These are phyloP conservation scores for Fusarium aywerte DNA, from an alignment of 2,329 filamentous ascomycete genomes.

Conservation along the genomic window DNA sequence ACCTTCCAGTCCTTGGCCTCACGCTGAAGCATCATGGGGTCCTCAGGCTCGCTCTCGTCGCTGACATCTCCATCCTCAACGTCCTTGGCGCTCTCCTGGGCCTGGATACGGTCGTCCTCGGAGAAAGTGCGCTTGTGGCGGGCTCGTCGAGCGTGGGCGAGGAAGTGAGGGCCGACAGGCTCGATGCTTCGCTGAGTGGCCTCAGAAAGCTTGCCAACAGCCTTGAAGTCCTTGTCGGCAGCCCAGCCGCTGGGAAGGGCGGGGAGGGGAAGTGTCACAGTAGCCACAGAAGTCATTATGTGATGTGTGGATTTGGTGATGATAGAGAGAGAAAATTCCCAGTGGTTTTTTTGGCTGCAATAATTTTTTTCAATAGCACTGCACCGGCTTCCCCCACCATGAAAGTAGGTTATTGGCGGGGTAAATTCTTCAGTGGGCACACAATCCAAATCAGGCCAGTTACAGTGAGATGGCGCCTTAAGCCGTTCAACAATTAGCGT, in stretches of 20 bases:
- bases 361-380: conserved; percentile 33
- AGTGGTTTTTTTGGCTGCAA: conserved; percentile 29
- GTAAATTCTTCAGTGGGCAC: conserved; percentile 29
- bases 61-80: conserved; percentile 89
- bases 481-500: neutral
- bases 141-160: conserved; percentile 94
- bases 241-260: conserved; percentile 83
- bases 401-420: conserved; percentile 37
- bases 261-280: conserved; percentile 75
- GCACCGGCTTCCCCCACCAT: conserved; percentile 39
- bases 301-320: conserved; percentile 38
- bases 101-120: conserved; percentile 97
- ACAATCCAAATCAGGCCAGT: neutral
- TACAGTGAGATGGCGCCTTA: conserved; percentile 12
- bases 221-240: conserved; percentile 92
- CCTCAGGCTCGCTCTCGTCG: conserved; percentile 93
- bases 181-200: conserved; percentile 90
- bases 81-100: conserved; percentile 94
- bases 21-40: conserved; percentile 88
- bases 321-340: conserved; percentile 34
- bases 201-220: conserved; percentile 78
- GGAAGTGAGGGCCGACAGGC: conserved; percentile 96
- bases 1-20: conserved; percentile 99
- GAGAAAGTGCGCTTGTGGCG: conserved; percentile 98
- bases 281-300: conserved; percentile 71